Percentiles rank a stretch among this genome's conserved stretches.
Conservation (phyloP, 2,329 filamentous ascomycete species). For the Penicillium frequentans region DNA sequence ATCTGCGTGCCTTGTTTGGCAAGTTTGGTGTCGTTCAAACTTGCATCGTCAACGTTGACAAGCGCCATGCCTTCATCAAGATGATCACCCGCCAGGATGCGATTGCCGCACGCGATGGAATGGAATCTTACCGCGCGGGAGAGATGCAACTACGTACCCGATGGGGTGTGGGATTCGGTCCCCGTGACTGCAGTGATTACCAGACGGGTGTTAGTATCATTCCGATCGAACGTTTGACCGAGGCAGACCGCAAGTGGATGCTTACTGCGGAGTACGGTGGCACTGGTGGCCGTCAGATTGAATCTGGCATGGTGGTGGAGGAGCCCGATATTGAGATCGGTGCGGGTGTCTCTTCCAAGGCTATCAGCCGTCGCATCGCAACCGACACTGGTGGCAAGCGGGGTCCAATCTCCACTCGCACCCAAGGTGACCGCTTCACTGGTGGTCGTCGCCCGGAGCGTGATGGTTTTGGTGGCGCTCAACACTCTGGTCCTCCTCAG, state of each 20-base stretch:
- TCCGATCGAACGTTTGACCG: conserved; percentile 86
- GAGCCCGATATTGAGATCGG: conserved; percentile 99
- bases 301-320: conserved; percentile 83
- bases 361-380: conserved; percentile 53
- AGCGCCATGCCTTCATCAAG: conserved; percentile 97
- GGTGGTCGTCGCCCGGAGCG: conserved; percentile 34
- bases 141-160: conserved; percentile 80
- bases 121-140: conserved; percentile 74
- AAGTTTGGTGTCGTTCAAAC: conserved; percentile 88
- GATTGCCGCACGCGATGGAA: conserved; percentile 76
- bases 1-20: conserved; percentile 77
- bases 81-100: conserved; percentile 91
- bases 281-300: conserved; percentile 78
- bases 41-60: conserved; percentile 97
- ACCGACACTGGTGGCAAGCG: conserved; percentile 52
- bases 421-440: conserved; percentile 21
- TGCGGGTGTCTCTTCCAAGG: conserved; percentile 92
- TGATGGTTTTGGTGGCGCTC: conserved; percentile 30
- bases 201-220: conserved; percentile 88
- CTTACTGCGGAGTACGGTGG: conserved; percentile 90
- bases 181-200: conserved; percentile 96
- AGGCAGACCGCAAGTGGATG: conserved; percentile 97
- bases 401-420: conserved; percentile 49
- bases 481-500: conserved; percentile 23
- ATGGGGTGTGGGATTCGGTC: conserved; percentile 97